These are phyloP conservation scores for Curvularia eragrostidis DNA, from an alignment of 2,329 filamentous ascomycete species.

Conservation along the genomic window DNA sequence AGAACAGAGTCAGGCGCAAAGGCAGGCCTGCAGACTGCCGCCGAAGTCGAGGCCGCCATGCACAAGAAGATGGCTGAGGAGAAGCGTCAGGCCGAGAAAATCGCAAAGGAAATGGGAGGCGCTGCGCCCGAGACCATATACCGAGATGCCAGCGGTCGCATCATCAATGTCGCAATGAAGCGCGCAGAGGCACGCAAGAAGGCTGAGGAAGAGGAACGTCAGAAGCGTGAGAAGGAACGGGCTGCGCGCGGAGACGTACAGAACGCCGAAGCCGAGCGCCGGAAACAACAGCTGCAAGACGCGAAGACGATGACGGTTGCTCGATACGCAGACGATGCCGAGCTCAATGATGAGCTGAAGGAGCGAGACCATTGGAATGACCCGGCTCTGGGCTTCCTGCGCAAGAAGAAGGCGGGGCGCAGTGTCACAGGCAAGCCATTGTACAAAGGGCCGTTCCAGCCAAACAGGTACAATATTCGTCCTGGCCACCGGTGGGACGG, in stretches of 20 bases:
- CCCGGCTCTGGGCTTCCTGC: conserved; percentile 82
- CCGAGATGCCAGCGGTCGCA: conserved; percentile 90
- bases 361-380: conserved; percentile 87
- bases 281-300: conserved; percentile 74
- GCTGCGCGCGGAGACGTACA: conserved; percentile 87
- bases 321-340: conserved; percentile 80
- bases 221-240: conserved; percentile 70
- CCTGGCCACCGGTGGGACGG: conserved; percentile 97
- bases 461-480: conserved; percentile 91
- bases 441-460: conserved; percentile 80
- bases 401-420: conserved; percentile 56
- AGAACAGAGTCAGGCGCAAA: conserved; percentile 88
- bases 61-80: conserved; percentile 72
- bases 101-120: conserved; percentile 47
- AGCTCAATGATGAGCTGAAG: conserved; percentile 84
- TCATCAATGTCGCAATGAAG: conserved; percentile 91
- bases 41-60: conserved; percentile 66
- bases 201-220: conserved; percentile 71
- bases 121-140: conserved; percentile 78
- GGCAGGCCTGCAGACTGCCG: conserved; percentile 85
- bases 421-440: conserved; percentile 65
- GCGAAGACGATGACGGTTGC: conserved; percentile 84
- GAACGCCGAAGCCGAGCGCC: conserved; percentile 67
- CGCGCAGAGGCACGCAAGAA: conserved; percentile 84
- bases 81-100: conserved; percentile 54